Evolutionary conservation across 176 grass and related monocot species (phyloP).

Genomic region (Panicum miliaceum): DNA sequence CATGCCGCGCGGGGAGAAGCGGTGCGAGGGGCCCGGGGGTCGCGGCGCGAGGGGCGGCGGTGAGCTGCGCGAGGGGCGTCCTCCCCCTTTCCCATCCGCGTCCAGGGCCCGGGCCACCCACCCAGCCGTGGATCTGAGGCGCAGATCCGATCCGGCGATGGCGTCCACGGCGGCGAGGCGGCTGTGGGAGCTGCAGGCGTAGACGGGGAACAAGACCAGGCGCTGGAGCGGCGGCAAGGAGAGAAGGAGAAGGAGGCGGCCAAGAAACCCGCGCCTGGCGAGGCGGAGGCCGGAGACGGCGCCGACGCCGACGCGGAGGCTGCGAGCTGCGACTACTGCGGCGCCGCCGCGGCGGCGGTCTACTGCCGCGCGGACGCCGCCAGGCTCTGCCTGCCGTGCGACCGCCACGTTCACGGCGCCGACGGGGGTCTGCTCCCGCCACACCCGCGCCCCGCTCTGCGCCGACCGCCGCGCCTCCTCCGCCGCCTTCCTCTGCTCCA

Average conservation of each 20-base stretch:
- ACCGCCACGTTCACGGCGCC: constrained; percentile 90
- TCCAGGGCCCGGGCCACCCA: constrained; percentile 35
- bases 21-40: no score
- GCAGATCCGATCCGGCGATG: constrained; percentile 54
- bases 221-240: background rate
- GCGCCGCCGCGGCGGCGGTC: constrained; percentile 46
- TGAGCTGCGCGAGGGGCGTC: no score
- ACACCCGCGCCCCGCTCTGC: constrained; percentile 78
- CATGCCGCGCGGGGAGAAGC: no score
- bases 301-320: background rate
- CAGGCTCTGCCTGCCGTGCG: constrained; percentile 81
- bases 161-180: constrained; percentile 74
- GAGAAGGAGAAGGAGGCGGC: background rate
- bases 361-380: constrained; percentile 86
- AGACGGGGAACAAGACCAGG: constrained; percentile 30
- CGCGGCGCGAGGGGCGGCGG: no score
- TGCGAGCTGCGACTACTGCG: constrained; percentile 70
- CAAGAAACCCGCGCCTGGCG: background rate
- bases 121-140: constrained; percentile 44
- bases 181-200: constrained; percentile 80
- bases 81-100: constrained; percentile 7
- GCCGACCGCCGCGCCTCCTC: constrained; percentile 45
- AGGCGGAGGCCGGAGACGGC: background rate
- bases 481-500: constrained; percentile 70
- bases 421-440: constrained; percentile 90